Evolutionary conservation across 2,329 filamentous ascomycete species (phyloP), one percentile per base, ranked within the genome.

Genomic region (Canariomyces notabilis): DNA sequence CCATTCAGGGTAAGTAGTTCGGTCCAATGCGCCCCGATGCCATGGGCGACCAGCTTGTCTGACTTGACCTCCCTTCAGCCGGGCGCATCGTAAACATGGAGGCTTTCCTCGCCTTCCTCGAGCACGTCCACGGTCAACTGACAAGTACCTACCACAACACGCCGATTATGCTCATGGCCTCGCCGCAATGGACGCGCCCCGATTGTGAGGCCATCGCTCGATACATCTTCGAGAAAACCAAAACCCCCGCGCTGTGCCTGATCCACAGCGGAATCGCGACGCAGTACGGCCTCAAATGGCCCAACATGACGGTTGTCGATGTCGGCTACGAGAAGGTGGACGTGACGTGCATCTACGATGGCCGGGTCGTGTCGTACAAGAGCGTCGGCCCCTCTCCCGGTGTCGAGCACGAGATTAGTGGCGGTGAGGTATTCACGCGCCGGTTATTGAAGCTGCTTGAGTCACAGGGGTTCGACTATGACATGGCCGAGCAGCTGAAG

Each of bases 161-260:
- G 0, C 90, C 93, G 2, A 88, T 98, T 54, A 77, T 97, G 64
- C 80, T 98, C 52, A 85, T 97, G 67, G 80, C 86, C 6, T 87
- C 95, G 57, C 90, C 93, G 4, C 84, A 83, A 57, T 98, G 93
- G 91, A 89, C 89, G 4, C 81, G 86, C 7, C 83, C 85, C 52
- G 89, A 96, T 65, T 85, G 85, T 63, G 91, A 97, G 67, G 79
- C 79, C 32, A 83, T 98, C 55, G 87, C 90, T 12, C 88, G 93
- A 53, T 98, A 95, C 72, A 81, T 97, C 54, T 98, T 98, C 61
- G 93, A 98, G 68, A 94, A 93, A 68, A 95, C 95, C 63, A 93
- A 91, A 70, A 93, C 89, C 0, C 93, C 93, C 0, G 89, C 88
- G 0, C 85, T 98, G 42, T 90, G 86, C 58, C 76, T 97, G 52